These are phyloP conservation scores for Aspergillus vadensis DNA, from an alignment of 2,329 filamentous ascomycete species.

Conservation along the genomic window DNA sequence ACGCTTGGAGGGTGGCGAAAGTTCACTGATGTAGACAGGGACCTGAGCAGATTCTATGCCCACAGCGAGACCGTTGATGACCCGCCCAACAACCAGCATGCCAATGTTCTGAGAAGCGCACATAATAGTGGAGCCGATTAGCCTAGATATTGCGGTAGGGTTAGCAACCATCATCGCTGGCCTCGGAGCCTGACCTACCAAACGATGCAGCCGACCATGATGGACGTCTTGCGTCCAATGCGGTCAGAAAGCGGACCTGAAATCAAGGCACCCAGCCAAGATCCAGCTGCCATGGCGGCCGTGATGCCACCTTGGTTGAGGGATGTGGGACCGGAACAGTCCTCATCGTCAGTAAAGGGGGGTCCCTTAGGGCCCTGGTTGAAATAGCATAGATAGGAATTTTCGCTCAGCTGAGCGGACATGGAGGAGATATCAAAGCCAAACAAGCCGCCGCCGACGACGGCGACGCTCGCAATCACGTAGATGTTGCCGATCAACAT, in stretches of 20 bases:
- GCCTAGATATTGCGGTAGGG: slow-evolving; percentile 48
- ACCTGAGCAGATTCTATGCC: slow-evolving; percentile 73
- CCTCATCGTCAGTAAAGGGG: slow-evolving; percentile 53
- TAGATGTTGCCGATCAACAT: slow-evolving; percentile 55
- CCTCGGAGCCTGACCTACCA: slow-evolving; percentile 56
- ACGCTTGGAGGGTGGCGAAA: slow-evolving; percentile 59
- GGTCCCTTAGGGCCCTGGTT: slow-evolving; percentile 57
- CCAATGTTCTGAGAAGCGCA: slow-evolving; percentile 63
- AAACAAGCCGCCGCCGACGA: slow-evolving; percentile 36
- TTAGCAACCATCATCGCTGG: slow-evolving; percentile 42
- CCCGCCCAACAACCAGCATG: slow-evolving; percentile 70
- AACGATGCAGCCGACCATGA: slow-evolving; percentile 53
- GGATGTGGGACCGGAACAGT: slow-evolving; percentile 50
- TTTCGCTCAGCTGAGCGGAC: slow-evolving; percentile 34
- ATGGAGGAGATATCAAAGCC: slow-evolving; percentile 42
- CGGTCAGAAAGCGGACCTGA: slow-evolving; percentile 59
- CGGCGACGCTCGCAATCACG: slow-evolving; percentile 58
- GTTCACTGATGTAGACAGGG: slow-evolving; percentile 70
- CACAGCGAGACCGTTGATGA: slow-evolving; percentile 71
- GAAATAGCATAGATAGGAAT: slow-evolving; percentile 69
- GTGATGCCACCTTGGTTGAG: slow-evolving; percentile 68
- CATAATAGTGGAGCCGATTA: slow-evolving; percentile 58
- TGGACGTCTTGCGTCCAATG: slow-evolving; percentile 54
- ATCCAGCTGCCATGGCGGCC: slow-evolving; percentile 73
- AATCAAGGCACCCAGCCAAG: slow-evolving; percentile 61